Percentiles rank a stretch among this genome's conserved stretches.
Evolutionary conservation across 2,329 filamentous ascomycete species (phyloP).

Genomic region (Gremmenia infestans): DNA sequence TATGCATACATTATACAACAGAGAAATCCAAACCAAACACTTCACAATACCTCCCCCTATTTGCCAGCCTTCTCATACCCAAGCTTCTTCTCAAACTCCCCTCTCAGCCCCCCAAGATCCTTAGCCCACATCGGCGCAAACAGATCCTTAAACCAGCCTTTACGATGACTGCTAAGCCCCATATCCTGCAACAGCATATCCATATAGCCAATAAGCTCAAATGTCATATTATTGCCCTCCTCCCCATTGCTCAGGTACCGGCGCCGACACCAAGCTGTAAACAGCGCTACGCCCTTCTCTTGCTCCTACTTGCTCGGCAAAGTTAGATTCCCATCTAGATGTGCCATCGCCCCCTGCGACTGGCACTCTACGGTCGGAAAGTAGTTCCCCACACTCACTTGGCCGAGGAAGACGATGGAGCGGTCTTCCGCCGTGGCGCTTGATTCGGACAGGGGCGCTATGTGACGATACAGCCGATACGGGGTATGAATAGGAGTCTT

Average conservation of each 20-base stretch:
- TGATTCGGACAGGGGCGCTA: conserved; percentile 19
- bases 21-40: too few species aligned
- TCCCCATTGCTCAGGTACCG: conserved; percentile 28
- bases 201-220: conserved; percentile 27
- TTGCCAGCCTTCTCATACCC: background rate
- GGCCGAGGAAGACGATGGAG: conserved; percentile 27
- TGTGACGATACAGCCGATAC: conserved; percentile 24
- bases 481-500: conserved; percentile 14
- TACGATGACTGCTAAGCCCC: conserved; percentile 25
- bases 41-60: background rate
- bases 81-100: conserved; percentile 18
- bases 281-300: conserved; percentile 22
- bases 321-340: conserved; percentile 22
- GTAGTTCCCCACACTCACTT: conserved; percentile 22
- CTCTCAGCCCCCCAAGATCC: conserved; percentile 21
- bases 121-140: conserved; percentile 24
- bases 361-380: conserved; percentile 26
- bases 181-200: conserved; percentile 27
- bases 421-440: conserved; percentile 10
- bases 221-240: conserved; percentile 24
- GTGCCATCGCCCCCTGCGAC: conserved; percentile 27
- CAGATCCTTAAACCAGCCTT: conserved; percentile 25
- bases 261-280: conserved; percentile 25
- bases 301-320: conserved; percentile 18
- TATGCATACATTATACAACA: too few species aligned